phyloP scores from a whole-genome alignment of 2,329 filamentous ascomycete species.

The Fusarium austroafricanum region DNA sequence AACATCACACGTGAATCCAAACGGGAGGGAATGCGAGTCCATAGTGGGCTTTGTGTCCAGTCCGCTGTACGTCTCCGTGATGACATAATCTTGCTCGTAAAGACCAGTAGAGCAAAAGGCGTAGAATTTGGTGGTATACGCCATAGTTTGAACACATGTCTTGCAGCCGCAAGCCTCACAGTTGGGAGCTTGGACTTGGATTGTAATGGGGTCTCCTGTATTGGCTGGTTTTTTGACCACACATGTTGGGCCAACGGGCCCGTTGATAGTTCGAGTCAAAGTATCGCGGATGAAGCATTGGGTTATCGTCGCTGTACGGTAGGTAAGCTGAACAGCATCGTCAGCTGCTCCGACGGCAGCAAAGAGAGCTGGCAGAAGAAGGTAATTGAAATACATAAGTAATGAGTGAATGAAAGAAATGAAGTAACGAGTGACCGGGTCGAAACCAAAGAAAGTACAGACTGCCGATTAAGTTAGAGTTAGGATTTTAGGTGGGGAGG shows the following conservation, averaged over 20 bases:
- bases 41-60: conserved; percentile 19
- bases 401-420: background rate
- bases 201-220: conserved; percentile 22
- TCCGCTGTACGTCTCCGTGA: conserved; percentile 30
- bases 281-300: conserved; percentile 18
- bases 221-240: conserved; percentile 14
- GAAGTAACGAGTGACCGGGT: conserved; percentile 7
- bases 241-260: background rate
- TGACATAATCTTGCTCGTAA: conserved; percentile 27
- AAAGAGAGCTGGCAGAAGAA: conserved; percentile 10
- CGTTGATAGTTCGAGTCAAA: background rate
- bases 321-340: conserved; percentile 12
- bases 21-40: conserved; percentile 11
- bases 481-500: background rate
- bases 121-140: conserved; percentile 18
- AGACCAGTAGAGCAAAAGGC: conserved; percentile 25
- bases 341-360: background rate
- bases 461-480: too few species aligned
- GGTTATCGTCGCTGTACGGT: conserved; percentile 26
- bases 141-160: conserved; percentile 27
- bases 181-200: conserved; percentile 29
- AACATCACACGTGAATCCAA: conserved; percentile 31
- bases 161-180: conserved; percentile 30
- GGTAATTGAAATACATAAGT: conserved; percentile 7
- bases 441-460: background rate